These are phyloP conservation scores for Fusarium sp. DNA, from an alignment of 2,329 filamentous ascomycete genomes.

Conservation along the genomic window DNA sequence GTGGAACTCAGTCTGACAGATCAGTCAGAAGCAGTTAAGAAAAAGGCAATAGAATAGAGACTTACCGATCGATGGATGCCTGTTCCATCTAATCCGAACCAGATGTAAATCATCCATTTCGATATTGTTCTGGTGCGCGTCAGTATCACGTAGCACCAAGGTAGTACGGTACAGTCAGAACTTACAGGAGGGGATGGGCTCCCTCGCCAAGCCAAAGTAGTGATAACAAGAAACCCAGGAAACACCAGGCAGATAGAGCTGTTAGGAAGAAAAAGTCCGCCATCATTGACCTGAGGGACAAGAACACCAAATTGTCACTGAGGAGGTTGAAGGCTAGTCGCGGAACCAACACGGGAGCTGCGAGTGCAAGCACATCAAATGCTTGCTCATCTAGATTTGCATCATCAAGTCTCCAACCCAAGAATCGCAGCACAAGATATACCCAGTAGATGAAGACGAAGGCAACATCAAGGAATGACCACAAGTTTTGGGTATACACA, in stretches of 20 bases:
- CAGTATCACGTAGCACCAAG: constrained; percentile 6
- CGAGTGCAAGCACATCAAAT: constrained; percentile 83
- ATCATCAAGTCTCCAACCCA: constrained; percentile 66
- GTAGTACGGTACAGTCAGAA: constrained; percentile 5
- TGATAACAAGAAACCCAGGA: constrained; percentile 83
- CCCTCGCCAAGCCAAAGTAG: constrained; percentile 82
- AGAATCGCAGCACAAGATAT: constrained; percentile 78
- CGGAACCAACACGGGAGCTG: constrained; percentile 81
- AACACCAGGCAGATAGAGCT: constrained; percentile 83
- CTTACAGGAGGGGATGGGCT: constrained; percentile 68
- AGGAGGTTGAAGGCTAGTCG: constrained; percentile 85
- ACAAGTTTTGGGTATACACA: constrained; percentile 88
- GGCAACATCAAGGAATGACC: constrained; percentile 87
- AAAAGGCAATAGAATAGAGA: neutral
- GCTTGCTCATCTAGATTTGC: constrained; percentile 72
- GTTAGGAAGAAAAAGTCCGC: constrained; percentile 85
- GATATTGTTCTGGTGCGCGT: constrained; percentile 70
- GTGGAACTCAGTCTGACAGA: constrained; percentile 75
- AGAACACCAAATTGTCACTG: constrained; percentile 86
- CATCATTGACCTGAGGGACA: constrained; percentile 87
- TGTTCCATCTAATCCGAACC: constrained; percentile 86
- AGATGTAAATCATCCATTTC: constrained; percentile 95
- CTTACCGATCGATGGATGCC: constrained; percentile 70
- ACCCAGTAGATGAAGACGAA: constrained; percentile 79
- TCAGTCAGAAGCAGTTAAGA: constrained; percentile 16